phyloP scores from a whole-genome alignment of 129 eudicot genomes.

The Pseudognaphalium luteoalbum region DNA sequence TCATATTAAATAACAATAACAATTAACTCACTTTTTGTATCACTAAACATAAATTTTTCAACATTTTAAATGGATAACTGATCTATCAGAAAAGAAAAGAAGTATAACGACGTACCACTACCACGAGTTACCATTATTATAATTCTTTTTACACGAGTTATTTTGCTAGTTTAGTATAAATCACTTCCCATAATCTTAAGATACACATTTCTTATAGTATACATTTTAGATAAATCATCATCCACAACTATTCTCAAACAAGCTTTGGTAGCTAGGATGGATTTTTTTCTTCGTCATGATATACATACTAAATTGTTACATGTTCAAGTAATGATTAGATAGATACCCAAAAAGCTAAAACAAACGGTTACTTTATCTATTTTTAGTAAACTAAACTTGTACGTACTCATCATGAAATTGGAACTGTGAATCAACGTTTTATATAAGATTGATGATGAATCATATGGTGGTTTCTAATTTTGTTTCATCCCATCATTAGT shows the following conservation, averaged over 20 bases:
- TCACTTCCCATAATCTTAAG: too few species aligned
- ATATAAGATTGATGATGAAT: neutral
- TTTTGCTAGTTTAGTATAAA: too few species aligned
- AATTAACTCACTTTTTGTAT: too few species aligned
- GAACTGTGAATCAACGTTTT: constrained; percentile 13
- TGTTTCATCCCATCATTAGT: constrained; percentile 9
- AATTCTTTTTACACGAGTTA: too few species aligned
- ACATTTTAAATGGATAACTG: too few species aligned
- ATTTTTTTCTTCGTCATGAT: neutral
- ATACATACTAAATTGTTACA: neutral
- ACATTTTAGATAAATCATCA: neutral
- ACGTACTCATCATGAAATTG: constrained; percentile 17
- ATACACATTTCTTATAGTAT: too few species aligned
- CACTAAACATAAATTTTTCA: too few species aligned
- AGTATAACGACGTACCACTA: too few species aligned
- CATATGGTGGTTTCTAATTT: constrained; percentile 6
- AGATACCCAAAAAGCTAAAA: constrained; percentile 3
- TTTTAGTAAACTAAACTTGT: constrained; percentile 8
- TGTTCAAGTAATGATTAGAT: constrained; percentile 13
- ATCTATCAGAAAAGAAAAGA: too few species aligned
- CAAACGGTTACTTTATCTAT: constrained; percentile 16
- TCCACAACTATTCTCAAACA: constrained; percentile 1
- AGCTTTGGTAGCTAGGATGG: neutral
- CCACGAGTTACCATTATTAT: too few species aligned
- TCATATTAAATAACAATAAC: too few species aligned